Percentiles rank a stretch among this genome's conserved stretches.
These are phyloP conservation scores for Persicaria maculosa DNA, from an alignment of 148 eudicot genomes.

Conservation along the genomic window DNA sequence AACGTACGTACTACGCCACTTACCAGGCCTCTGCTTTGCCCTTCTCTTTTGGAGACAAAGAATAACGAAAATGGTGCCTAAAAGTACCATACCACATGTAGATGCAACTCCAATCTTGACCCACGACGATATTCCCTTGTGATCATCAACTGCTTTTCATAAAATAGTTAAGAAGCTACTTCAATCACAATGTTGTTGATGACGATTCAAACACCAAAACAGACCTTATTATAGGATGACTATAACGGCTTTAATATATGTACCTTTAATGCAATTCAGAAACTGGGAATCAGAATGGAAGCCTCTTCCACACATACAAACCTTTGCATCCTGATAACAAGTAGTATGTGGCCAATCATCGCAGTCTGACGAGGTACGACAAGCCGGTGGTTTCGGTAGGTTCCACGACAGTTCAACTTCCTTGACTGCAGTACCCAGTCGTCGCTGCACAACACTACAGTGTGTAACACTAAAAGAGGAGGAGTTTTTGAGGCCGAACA, in stretches of 20 bases:
- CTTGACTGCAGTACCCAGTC: background rate
- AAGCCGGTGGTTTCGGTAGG: background rate
- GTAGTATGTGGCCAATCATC: background rate
- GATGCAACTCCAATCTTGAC: background rate
- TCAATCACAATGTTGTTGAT: too few relatives aligned
- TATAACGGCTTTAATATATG: too few relatives aligned
- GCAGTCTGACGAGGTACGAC: background rate
- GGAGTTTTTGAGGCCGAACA: background rate
- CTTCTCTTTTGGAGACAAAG: background rate
- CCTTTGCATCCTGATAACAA: background rate
- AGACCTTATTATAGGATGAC: too few relatives aligned
- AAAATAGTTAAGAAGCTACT: too few relatives aligned
- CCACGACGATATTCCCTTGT: background rate
- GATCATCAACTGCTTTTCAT: background rate
- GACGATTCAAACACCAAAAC: too few relatives aligned
- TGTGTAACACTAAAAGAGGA: background rate
- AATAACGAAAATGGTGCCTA: background rate
- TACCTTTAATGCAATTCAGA: background rate
- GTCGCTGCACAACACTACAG: background rate
- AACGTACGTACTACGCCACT: too few relatives aligned
- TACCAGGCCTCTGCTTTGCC: background rate
- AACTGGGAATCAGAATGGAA: too few relatives aligned
- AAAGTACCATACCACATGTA: background rate
- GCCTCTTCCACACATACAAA: too few relatives aligned
- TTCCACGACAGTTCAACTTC: background rate